These are phyloP conservation scores for Salix suchowensis DNA, from an alignment of 345 rosid genomes.

Conservation along the genomic window DNA sequence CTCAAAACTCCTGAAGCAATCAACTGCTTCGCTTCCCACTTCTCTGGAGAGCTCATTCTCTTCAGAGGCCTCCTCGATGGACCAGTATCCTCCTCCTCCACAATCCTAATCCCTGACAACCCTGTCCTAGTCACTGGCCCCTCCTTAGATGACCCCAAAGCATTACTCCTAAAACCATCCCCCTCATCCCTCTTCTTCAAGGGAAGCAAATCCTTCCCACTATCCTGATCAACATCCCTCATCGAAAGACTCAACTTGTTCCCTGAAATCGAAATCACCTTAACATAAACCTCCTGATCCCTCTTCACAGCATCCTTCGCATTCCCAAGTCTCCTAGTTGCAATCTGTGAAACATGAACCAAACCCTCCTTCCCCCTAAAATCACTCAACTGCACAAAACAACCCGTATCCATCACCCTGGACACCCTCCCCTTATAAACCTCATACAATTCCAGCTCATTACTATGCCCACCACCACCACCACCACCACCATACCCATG, in stretches of 20 bases:
- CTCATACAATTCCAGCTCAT: constrained; percentile 67
- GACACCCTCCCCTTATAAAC: constrained; percentile 80
- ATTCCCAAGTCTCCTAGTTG: constrained; percentile 48
- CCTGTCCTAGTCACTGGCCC: constrained; percentile 58
- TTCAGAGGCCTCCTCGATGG: constrained; percentile 64
- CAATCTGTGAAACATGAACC: constrained; percentile 85
- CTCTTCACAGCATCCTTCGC: constrained; percentile 68
- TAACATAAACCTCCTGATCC: constrained; percentile 73
- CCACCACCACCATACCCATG: background rate
- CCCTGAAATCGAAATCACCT: constrained; percentile 62
- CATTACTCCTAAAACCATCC: constrained; percentile 53
- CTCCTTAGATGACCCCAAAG: constrained; percentile 45
- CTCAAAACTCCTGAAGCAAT: constrained; percentile 80
- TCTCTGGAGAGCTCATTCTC: constrained; percentile 88
- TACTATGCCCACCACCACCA: background rate
- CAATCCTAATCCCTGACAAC: constrained; percentile 66
- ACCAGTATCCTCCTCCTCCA: constrained; percentile 49
- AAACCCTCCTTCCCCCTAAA: constrained; percentile 86
- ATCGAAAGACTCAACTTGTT: constrained; percentile 63
- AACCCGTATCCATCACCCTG: constrained; percentile 77
- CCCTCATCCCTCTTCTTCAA: constrained; percentile 52
- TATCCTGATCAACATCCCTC: constrained; percentile 83
- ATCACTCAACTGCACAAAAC: constrained; percentile 73
- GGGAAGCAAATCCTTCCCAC: constrained; percentile 78
- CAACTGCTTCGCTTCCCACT: constrained; percentile 84